Percentiles rank a stretch among this genome's conserved stretches.
Conservation (phyloP, 2,329 filamentous ascomycete species). For the Trichothecium sympodiale region DNA sequence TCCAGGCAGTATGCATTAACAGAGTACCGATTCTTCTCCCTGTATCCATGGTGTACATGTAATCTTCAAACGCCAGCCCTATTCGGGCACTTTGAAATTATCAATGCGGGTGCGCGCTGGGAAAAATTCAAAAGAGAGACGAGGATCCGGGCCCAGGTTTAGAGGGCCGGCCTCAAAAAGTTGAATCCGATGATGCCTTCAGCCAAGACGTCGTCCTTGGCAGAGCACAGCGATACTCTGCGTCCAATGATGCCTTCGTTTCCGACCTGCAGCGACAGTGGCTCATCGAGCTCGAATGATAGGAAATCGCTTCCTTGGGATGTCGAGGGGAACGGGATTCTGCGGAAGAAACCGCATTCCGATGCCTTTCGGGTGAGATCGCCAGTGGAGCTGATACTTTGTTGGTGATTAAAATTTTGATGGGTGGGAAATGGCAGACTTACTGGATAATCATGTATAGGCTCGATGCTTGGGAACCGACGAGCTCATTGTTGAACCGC, state of each 20-base stretch:
- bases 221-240: slow-evolving; percentile 29
- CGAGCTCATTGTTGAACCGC: slow-evolving; percentile 22
- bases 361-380: slow-evolving; percentile 27
- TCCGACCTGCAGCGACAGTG: slow-evolving; percentile 32
- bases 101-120: no score
- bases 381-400: slow-evolving; percentile 22
- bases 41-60: no score
- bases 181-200: slow-evolving; percentile 42
- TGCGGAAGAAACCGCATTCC: slow-evolving; percentile 31
- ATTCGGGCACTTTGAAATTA: no score
- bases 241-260: slow-evolving; percentile 36
- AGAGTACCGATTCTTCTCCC: no score
- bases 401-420: no score
- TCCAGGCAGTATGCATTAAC: no score
- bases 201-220: slow-evolving; percentile 21
- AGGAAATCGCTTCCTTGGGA: slow-evolving; percentile 3
- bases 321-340: slow-evolving; percentile 19
- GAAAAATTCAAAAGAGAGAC: no score
- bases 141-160: no score
- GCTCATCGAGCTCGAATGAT: slow-evolving; percentile 23
- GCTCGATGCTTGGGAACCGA: slow-evolving; percentile 8
- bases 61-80: no score
- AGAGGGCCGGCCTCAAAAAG: slow-evolving; percentile 8
- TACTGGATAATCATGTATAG: slow-evolving; percentile 34
- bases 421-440: slow-evolving; percentile 7